Conservation (phyloP, 345 rosid genomes). For the Anastatica hierochuntica region DNA sequence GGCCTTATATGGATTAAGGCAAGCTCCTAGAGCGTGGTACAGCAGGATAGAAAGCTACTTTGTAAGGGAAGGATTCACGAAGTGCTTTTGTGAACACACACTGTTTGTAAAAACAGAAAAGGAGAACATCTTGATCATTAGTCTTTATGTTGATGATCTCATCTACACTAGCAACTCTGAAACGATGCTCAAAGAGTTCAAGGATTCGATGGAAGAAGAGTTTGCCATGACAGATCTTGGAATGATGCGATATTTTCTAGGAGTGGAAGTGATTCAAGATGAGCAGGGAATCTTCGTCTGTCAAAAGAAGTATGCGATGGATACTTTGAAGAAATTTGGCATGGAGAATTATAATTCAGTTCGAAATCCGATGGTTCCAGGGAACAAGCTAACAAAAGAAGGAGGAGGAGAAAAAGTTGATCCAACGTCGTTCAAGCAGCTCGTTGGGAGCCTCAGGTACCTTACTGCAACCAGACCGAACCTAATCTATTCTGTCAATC, state of each 20-base stretch:
- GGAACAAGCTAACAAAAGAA: background rate
- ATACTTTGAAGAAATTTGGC: background rate
- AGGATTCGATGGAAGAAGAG: too few species aligned
- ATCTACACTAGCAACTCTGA: background rate
- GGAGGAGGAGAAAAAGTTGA: background rate
- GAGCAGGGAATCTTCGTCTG: background rate
- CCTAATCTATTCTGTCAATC: too few species aligned
- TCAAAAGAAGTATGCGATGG: background rate
- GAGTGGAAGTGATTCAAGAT: too few species aligned
- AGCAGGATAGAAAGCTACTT: background rate
- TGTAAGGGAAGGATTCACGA: background rate
- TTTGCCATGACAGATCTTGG: too few species aligned
- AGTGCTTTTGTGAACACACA: background rate
- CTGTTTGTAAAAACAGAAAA: too few species aligned
- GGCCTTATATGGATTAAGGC: background rate
- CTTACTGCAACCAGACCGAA: too few species aligned
- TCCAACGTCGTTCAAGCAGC: background rate
- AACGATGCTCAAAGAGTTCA: too few species aligned
- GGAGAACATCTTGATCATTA: background rate
- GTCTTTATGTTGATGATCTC: background rate
- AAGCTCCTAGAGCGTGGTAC: background rate
- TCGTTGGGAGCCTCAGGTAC: background rate
- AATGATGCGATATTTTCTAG: too few species aligned
- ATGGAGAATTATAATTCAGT: background rate
- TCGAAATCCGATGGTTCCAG: background rate